Conservation (phyloP, 306 rosid genomes). For the Quercus glauca region DNA sequence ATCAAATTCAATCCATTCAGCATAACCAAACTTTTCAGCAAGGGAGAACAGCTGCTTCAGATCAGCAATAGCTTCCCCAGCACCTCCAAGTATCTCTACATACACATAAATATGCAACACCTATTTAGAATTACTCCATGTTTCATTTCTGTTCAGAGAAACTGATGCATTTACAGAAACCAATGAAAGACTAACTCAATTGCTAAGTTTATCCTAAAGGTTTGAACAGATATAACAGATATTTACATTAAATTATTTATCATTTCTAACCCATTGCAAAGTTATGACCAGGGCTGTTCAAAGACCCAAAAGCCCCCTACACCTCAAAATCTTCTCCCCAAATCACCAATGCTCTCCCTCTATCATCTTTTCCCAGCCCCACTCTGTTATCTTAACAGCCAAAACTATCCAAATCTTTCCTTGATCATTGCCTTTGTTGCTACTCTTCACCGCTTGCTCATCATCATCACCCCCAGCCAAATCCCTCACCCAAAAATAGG, state of each 20-base stretch:
- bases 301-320: too few relatives aligned
- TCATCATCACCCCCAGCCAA: too few relatives aligned
- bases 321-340: too few relatives aligned
- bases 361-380: too few relatives aligned
- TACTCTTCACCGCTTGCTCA: too few relatives aligned
- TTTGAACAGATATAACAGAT: background rate
- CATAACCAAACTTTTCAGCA: constrained; percentile 90
- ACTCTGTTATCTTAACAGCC: too few relatives aligned
- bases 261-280: background rate
- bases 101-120: constrained; percentile 17
- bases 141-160: background rate
- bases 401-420: too few relatives aligned
- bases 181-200: background rate
- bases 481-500: too few relatives aligned
- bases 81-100: constrained; percentile 67
- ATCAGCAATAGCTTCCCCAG: constrained; percentile 83
- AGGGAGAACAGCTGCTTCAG: constrained; percentile 78
- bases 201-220: background rate
- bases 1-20: constrained; percentile 93
- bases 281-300: background rate
- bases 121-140: constrained; percentile 2
- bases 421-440: too few relatives aligned
- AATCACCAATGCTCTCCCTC: too few relatives aligned
- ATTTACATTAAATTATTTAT: background rate
- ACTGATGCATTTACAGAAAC: background rate